A percentile compares a stretch with the other conserved stretches of the same genome.
phyloP scores from a whole-genome alignment of 108 stramenopile genomes.

The Nitzschia sp. region DNA sequence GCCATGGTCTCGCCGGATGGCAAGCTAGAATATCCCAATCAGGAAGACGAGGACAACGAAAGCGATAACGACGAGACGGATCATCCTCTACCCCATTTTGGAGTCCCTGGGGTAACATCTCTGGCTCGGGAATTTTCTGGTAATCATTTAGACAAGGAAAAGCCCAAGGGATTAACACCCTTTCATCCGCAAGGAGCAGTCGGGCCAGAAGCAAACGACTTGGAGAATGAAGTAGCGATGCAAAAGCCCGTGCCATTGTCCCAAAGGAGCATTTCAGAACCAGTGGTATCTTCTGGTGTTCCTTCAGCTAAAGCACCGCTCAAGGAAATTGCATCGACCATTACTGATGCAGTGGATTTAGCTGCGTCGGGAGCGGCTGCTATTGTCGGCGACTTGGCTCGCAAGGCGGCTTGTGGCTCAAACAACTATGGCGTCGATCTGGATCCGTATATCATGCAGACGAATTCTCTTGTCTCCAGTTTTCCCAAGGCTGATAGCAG shows the following conservation, averaged over 20 bases:
- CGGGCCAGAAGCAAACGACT: neutral
- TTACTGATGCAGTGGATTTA: slow-evolving; percentile 3
- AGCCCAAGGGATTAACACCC: neutral
- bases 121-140: neutral
- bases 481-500: neutral
- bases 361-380: slow-evolving; percentile 17
- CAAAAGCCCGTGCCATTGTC: neutral
- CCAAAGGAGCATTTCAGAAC: slow-evolving; percentile 1
- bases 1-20: slow-evolving; percentile 8
- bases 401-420: neutral
- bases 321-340: neutral
- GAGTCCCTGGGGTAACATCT: neutral
- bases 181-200: slow-evolving; percentile 10
- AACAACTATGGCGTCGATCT: neutral
- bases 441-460: too few relatives aligned
- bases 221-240: neutral
- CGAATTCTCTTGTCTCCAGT: neutral
- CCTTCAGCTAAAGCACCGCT: neutral
- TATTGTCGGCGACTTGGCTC: slow-evolving; percentile 20
- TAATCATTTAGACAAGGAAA: neutral
- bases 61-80: neutral
- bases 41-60: neutral
- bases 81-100: neutral
- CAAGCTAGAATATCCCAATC: neutral
- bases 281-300: neutral